Base-by-base conservation (phyloP, 2,329 filamentous ascomycete genomes). In the Ophiostoma quercus region DNA sequence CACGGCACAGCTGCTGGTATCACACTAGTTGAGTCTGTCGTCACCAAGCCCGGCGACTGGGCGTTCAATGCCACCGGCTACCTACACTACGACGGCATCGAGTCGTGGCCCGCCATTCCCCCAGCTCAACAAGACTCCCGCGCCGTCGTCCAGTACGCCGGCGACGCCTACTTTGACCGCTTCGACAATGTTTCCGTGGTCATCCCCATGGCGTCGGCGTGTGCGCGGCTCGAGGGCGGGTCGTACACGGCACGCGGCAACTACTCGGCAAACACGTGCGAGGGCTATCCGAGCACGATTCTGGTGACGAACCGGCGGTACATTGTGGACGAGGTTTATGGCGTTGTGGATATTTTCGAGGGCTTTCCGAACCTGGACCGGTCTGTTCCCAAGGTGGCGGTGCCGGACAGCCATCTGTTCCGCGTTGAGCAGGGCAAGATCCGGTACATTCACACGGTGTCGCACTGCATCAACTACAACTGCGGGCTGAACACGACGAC, bases 321-420 rank as follows among this genome's bases (percentile, higher is more conserved):
- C 19, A 47, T 47, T 19, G 43, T 47, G 19, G 43, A 47, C 16
- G 51, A 57, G 51, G 51, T 12, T 1, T 47, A 57, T 3, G 51
- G 22, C 3, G n/a, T 7, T 4, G n/a, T 57, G 51, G 51, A 57
- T 2, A 57, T 57, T 8, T 25, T 57, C 25, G 51, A 57, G 43
- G 43, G 43, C 51, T 57, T 22, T 12, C 22, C 51, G 8, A 57
- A 25, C 22, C n/a, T 29, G n/a, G 9, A 57, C 51, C 51, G 51
- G 22, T 47, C 43, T 12, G n/a, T 25, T 2, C 51, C 22, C 11
- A 25, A 57, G 22, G 9, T 22, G 1, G 51, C 51, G n/a, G n/a
- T 57, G 51, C 22, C 76, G 2, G 75, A 77, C 66, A 77, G 75
- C 57, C 76, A 77, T 54, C 69, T 77, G 69, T 78, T 77, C 60